Evolutionary conservation across 495 filamentous ascomycete genomes (phyloP), one percentile per base, ranked within the genome.

Genomic region (Penicillium fimorum): DNA sequence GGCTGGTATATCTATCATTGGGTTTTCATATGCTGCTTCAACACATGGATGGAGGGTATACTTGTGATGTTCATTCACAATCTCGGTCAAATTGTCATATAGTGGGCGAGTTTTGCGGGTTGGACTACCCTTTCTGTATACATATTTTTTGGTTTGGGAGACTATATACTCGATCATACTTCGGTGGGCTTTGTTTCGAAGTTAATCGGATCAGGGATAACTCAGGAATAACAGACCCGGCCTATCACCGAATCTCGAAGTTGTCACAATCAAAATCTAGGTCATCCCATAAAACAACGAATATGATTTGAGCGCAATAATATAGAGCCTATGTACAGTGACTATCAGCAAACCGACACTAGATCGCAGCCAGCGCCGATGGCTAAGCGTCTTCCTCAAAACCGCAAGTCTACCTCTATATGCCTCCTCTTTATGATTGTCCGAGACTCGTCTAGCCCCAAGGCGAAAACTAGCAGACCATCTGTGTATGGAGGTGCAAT

Each of bases 261-360:
- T 29, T 27, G 3, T 30, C 17, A 47, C 17, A n/a, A 30, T 30
- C 43, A 17, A 22, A 29, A 22, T 25, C 11, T n/a, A 27, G n/a
- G 11, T 27, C 32, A 38, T 40, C 38, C 20, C 30, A 38, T 38
- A 44, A 29, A 13, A 15, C 4, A 13, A 15, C 4, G 9, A 54
- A 30, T 47, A 45, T 47, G 11, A 57, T 60, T 59, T 55, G 54
- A 59, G 59, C 18, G 52, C 29, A 47, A 52, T 50, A 47, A 42
- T 38, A 38, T 17, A 59, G 49, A 65, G 48, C 53, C 55, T 68
- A 68, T 66, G 60, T 68, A 68, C 63, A 68, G 51, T 59, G 58
- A 57, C 60, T 20, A 40, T 25, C 56, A 53, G 45, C 29, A 46
- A 8, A 51, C 55, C 11, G 47, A 20, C 43, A 41, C 30, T 47